These are phyloP conservation scores for Benincasa hispida DNA, from an alignment of 306 rosid genomes.

Conservation along the genomic window DNA sequence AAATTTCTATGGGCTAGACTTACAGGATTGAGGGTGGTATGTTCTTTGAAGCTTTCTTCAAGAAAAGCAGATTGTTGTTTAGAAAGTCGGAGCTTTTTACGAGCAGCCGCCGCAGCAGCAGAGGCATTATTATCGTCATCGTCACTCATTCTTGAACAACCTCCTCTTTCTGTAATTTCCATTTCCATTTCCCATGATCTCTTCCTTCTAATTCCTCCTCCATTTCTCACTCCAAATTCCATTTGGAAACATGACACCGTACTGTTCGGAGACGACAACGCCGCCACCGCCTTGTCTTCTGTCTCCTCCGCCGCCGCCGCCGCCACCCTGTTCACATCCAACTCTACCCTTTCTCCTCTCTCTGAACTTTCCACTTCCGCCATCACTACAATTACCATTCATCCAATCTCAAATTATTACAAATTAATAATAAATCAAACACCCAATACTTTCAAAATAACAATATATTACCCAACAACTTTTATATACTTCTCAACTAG, in stretches of 20 bases:
- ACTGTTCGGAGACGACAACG: conserved; percentile 68
- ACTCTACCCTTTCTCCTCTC: conserved; percentile 24
- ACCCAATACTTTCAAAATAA: too few relatives aligned
- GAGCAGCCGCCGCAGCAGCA: conserved; percentile 27
- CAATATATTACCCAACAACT: too few relatives aligned
- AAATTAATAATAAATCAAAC: too few relatives aligned
- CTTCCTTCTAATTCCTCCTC: conserved; percentile 27
- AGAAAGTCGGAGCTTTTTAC: conserved; percentile 87
- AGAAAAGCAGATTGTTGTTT: conserved; percentile 88
- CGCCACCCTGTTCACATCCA: conserved; percentile 51
- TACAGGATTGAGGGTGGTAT: conserved; percentile 86
- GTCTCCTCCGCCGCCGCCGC: conserved; percentile 39
- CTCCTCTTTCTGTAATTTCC: conserved; percentile 22
- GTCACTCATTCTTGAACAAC: conserved; percentile 58
- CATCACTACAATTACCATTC: conserved; percentile 14
- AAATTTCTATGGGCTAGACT: too few relatives aligned
- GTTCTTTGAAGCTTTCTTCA: conserved; percentile 88
- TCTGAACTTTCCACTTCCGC: conserved; percentile 32
- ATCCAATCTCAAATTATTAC: too few relatives aligned
- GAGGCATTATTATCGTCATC: conserved; percentile 48
- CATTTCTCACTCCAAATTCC: conserved; percentile 39
- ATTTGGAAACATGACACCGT: conserved; percentile 54
- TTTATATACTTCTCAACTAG: too few relatives aligned
- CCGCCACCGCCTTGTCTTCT: conserved; percentile 28
- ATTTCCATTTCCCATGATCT: conserved; percentile 33